A percentile compares a stretch with the other conserved stretches of the same genome.
Conservation (phyloP, 2,329 filamentous ascomycete genomes). For the Hypomyces rosellus region DNA sequence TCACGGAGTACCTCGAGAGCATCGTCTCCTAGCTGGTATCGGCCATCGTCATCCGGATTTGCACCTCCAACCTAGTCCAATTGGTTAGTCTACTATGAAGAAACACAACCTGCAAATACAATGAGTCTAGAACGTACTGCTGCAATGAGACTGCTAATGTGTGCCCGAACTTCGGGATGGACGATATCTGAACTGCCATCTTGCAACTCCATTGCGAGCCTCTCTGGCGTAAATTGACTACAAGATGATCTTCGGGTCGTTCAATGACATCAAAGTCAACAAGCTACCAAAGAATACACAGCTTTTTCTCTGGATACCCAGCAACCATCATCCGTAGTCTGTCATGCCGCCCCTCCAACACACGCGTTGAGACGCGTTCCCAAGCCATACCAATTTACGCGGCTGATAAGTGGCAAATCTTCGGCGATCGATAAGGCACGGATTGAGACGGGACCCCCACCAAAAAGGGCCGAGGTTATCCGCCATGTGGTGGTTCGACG, state of each 20-base stretch:
- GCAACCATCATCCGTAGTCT: not conserved
- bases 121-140: slow-evolving; percentile 57
- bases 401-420: slow-evolving; percentile 13
- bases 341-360: slow-evolving; percentile 4
- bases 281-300: not conserved
- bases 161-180: slow-evolving; percentile 86
- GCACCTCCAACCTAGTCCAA: slow-evolving; percentile 69
- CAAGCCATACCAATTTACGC: slow-evolving; percentile 7
- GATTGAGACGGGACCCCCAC: slow-evolving; percentile 8
- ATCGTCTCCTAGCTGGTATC: slow-evolving; percentile 88
- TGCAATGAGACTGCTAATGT: slow-evolving; percentile 89
- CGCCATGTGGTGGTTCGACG: slow-evolving; percentile 16
- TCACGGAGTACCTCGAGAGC: slow-evolving; percentile 87
- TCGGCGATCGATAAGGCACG: slow-evolving; percentile 11
- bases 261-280: not conserved
- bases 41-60: slow-evolving; percentile 69
- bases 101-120: not conserved
- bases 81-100: slow-evolving; percentile 13
- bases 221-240: slow-evolving; percentile 1
- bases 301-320: not conserved
- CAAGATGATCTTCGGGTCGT: not conserved
- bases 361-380: slow-evolving; percentile 21
- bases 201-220: slow-evolving; percentile 44
- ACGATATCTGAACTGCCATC: slow-evolving; percentile 57
- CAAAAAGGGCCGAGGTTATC: slow-evolving; percentile 38